Evolutionary conservation across 257 asterid genomes (phyloP), one percentile per base, ranked within the genome.

Genomic region (Euphrasia confusa): DNA sequence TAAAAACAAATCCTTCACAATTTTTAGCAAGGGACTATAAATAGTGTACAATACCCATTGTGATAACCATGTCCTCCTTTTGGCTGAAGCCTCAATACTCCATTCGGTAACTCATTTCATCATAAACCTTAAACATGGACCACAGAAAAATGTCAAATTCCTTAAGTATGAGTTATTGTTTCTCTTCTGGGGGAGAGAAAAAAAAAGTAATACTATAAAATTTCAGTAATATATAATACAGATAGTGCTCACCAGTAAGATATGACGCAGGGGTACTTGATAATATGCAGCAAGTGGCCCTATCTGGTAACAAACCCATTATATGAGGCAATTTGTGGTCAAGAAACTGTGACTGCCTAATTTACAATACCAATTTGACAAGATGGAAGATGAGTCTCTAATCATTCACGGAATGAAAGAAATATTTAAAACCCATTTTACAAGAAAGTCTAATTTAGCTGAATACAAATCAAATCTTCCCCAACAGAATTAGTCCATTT

Each of bases 61-160:
- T 89, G 97, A 75, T 87, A 94, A 49, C 96, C 97, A 71, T 89
- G 97, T 35, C 99, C 99, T 74, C 96, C 97, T 82, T 87, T 89
- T 0, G 94, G 97, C 68, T 89, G 97, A 68, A 89, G 78, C 86
- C 99, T 88, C 72, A 89, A 61, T 62, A 93, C 91, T 71, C 96
- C 97, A 72, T 89, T 93, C 4, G 96, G 99, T 72, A 89, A 83
- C 88, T 87, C 95, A 89, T 89, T 78, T 93, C 97, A 72, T 93
- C 97, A 58, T 93, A 84, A 53, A 89, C 79, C 99, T 92, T 65
- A 42, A 10, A 65, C 3, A 11, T 45, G 14, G 14, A 54, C 57
- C 66, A 12, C 10, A 30, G 7, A 35, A 59, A 44, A 44, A 48
- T 15, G 53, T 54, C 61, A 74, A 50, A 35, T 54, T 21, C 8